These are phyloP conservation scores for Phytophthora syringae DNA, from an alignment of 352 stramenopile species.

Conservation along the genomic window DNA sequence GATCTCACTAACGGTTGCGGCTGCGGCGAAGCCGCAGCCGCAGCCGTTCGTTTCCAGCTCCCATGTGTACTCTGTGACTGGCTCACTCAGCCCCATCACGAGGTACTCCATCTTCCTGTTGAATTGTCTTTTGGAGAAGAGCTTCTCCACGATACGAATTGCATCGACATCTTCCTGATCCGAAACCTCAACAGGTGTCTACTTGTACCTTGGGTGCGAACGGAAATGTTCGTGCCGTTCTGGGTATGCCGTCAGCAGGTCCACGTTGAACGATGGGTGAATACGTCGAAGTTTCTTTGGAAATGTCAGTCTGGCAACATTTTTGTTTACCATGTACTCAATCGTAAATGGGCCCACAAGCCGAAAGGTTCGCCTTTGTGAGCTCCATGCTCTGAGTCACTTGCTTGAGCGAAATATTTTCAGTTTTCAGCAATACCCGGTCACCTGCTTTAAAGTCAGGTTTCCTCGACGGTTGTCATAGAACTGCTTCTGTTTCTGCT, in stretches of 20 bases:
- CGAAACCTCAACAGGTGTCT: not conserved
- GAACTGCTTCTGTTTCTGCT: not conserved
- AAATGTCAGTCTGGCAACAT: not conserved
- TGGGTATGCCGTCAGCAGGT: not conserved
- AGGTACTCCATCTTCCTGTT: not conserved
- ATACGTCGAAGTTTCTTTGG: not conserved
- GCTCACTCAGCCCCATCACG: not conserved
- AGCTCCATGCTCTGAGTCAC: not conserved
- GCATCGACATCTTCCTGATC: not conserved
- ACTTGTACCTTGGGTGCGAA: not conserved
- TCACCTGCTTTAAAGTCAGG: slow-evolving; percentile 5
- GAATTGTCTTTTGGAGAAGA: not conserved
- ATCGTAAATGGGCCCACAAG: not conserved
- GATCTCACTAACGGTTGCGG: too few species aligned
- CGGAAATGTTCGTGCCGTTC: not conserved
- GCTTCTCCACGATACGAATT: not conserved
- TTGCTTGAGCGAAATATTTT: not conserved
- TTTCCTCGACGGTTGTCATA: not conserved
- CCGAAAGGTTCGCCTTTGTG: not conserved
- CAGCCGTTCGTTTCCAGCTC: too few species aligned
- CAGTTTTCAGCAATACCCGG: not conserved
- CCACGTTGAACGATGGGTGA: slow-evolving; percentile 4
- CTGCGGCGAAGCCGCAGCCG: too few species aligned
- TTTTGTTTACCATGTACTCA: slow-evolving; percentile 1
- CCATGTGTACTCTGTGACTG: too few species aligned